phyloP scores from a whole-genome alignment of 2,329 filamentous ascomycete genomes.

The Monilinia fructicola region DNA sequence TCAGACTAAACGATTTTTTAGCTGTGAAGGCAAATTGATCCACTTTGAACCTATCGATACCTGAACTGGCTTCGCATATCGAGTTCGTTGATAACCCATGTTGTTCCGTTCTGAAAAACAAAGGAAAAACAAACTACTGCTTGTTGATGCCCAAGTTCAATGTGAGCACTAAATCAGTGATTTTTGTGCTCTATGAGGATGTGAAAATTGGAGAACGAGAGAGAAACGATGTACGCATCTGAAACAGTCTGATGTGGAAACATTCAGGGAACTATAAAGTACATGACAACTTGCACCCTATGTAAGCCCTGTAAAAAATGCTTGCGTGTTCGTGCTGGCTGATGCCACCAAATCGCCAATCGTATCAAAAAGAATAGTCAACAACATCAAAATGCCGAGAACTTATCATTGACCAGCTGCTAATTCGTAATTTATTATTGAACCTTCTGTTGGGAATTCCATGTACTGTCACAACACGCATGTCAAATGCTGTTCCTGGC shows the following conservation, averaged over 20 bases:
- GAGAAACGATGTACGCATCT: no score
- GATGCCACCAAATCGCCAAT: no score
- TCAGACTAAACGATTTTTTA: background rate
- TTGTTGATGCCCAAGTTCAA: background rate
- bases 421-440: no score
- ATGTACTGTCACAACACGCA: background rate
- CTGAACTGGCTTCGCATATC: background rate
- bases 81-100: background rate
- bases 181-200: background rate
- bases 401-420: no score
- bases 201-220: background rate
- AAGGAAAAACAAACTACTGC: no score
- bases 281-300: no score
- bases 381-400: no score
- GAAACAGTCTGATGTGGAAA: background rate
- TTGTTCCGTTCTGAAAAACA: no score
- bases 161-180: background rate
- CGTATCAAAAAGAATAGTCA: no score
- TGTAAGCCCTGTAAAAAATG: no score
- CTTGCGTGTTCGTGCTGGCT: no score
- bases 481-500: background rate
- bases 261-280: no score
- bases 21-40: background rate
- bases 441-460: background rate
- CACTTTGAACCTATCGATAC: background rate